A percentile compares a stretch with the other conserved stretches of the same genome.
Conservation (phyloP, 225 moss, liverwort and hornwort genomes). For the Neckera pumila region DNA sequence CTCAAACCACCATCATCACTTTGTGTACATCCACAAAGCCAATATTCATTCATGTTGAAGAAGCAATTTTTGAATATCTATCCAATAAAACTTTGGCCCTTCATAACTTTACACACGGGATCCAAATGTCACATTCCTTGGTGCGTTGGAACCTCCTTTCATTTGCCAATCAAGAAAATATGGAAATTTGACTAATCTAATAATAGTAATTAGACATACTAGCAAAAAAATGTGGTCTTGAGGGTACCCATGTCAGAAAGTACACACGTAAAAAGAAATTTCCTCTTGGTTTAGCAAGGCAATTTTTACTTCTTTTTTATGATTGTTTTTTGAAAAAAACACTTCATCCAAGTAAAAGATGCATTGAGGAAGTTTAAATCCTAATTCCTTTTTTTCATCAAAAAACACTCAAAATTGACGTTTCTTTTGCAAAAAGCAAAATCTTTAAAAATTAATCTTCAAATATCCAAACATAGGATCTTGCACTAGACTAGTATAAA, state of each 20-base stretch:
- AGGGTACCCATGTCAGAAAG: not conserved
- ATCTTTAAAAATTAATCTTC: not conserved
- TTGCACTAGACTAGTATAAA: not conserved
- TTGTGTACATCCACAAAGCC: not conserved
- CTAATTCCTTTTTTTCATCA: not conserved
- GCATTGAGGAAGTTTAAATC: not conserved
- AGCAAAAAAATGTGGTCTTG: rapidly evolving
- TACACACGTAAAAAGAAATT: not conserved
- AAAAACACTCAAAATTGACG: not conserved
- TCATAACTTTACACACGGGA: not conserved
- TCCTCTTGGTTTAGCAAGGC: not conserved
- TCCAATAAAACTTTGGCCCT: not conserved
- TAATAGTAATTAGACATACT: not conserved
- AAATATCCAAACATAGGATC: not conserved
- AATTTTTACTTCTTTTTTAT: not conserved
- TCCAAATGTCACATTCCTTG: too few relatives aligned
- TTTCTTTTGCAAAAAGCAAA: not conserved
- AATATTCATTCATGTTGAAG: not conserved
- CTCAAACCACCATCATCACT: rapidly evolving
- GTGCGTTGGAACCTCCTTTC: not conserved
- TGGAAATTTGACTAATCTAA: not conserved
- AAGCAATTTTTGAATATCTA: not conserved
- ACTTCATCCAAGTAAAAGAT: not conserved
- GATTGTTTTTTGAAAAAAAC: too few relatives aligned
- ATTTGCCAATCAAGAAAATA: not conserved